Percentiles rank a stretch among this genome's conserved stretches.
phyloP scores from a whole-genome alignment of 139 green algal species.

The Klebsormidium nitens region DNA sequence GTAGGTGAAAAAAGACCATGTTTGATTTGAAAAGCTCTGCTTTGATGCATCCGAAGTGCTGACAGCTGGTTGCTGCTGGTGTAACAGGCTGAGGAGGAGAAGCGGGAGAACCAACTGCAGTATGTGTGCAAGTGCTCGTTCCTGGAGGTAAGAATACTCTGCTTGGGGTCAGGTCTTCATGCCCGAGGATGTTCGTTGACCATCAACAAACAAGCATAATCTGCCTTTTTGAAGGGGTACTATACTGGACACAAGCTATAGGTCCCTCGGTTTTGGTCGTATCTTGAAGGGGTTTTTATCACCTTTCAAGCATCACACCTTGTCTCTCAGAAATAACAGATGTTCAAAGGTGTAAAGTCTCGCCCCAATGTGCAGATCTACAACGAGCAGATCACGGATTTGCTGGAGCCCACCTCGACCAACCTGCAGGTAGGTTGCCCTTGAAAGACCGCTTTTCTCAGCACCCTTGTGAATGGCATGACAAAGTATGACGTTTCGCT shows the following conservation, averaged over 20 bases:
- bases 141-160: constrained; percentile 11
- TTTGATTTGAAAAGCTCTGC: not conserved
- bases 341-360: not conserved
- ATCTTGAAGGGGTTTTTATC: not conserved
- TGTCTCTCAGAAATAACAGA: not conserved
- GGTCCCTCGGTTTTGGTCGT: not conserved
- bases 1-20: too few species aligned
- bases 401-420: constrained; percentile 35
- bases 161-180: not conserved
- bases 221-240: not conserved
- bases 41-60: not conserved
- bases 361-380: constrained; percentile 78
- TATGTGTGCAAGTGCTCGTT: constrained; percentile 44
- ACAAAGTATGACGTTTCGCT: too few species aligned
- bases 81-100: constrained; percentile 24
- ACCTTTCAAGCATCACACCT: not conserved
- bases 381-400: constrained; percentile 88
- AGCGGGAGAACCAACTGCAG: not conserved
- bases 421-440: constrained; percentile 29
- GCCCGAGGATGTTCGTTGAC: not conserved
- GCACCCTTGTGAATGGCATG: too few species aligned
- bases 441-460: not conserved
- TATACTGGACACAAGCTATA: not conserved
- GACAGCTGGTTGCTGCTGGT: not conserved
- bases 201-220: not conserved